These are phyloP conservation scores for Penicillium angulare DNA, from an alignment of 495 filamentous ascomycete species.

Conservation along the genomic window DNA sequence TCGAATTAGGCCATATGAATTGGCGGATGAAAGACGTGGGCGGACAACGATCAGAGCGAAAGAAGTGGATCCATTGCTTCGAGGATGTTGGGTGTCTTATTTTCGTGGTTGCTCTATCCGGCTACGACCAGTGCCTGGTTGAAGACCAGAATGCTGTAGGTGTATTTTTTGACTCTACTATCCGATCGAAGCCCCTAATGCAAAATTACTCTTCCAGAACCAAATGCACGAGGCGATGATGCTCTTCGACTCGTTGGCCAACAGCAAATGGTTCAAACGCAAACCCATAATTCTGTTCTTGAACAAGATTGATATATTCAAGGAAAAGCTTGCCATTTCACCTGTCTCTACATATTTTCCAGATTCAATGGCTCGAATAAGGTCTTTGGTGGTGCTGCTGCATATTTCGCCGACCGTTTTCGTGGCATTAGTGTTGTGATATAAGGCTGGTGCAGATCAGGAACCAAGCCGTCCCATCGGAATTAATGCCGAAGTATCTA, in stretches of 20 bases:
- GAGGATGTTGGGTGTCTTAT: slow-evolving; percentile 92
- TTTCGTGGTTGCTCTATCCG: slow-evolving; percentile 93
- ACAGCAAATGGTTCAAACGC: slow-evolving; percentile 95
- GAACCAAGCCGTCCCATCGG: background rate
- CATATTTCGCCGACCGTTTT: slow-evolving; percentile 91
- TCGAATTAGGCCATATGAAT: slow-evolving; percentile 90
- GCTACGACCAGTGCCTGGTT: slow-evolving; percentile 94
- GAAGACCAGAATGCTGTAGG: slow-evolving; percentile 96
- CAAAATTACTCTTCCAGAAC: slow-evolving; percentile 63
- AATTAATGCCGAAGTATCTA: background rate
- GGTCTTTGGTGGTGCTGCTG: slow-evolving; percentile 61
- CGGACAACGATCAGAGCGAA: slow-evolving; percentile 93
- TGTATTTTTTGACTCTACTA: slow-evolving; percentile 10
- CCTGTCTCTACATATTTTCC: slow-evolving; percentile 90
- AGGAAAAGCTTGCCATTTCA: slow-evolving; percentile 75
- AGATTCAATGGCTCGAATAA: slow-evolving; percentile 65
- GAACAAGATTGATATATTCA: slow-evolving; percentile 99
- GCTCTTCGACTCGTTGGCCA: slow-evolving; percentile 97
- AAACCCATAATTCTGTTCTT: slow-evolving; percentile 96
- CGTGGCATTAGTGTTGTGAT: slow-evolving; percentile 56
- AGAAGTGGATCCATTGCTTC: slow-evolving; percentile 99
- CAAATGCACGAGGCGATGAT: slow-evolving; percentile 99
- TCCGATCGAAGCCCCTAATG: background rate
- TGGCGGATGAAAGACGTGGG: slow-evolving; percentile 99
- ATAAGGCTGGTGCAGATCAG: background rate